Conservation (phyloP, 2,329 filamentous ascomycete species). For the Cercospora sp. region DNA sequence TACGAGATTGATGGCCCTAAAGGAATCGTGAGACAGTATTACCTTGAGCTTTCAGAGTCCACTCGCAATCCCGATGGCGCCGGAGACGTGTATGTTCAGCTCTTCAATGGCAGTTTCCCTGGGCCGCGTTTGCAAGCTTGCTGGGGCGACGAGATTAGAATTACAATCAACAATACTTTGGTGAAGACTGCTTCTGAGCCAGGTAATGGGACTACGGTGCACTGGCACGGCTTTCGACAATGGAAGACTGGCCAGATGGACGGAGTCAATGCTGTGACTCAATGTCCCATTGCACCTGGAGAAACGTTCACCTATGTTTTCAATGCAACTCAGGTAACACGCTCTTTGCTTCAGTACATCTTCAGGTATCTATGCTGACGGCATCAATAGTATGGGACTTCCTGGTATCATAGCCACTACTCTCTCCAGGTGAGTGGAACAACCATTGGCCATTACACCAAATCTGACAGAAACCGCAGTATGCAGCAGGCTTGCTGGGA, state of each 20-base stretch:
- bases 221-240: slow-evolving; percentile 52
- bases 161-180: slow-evolving; percentile 37
- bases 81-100: slow-evolving; percentile 32
- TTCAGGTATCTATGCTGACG: neutral
- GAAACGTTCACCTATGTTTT: slow-evolving; percentile 40
- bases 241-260: slow-evolving; percentile 55
- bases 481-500: slow-evolving; percentile 35
- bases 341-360: slow-evolving; percentile 24
- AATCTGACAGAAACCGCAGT: slow-evolving; percentile 21
- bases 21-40: neutral
- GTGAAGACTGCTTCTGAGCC: slow-evolving; percentile 9
- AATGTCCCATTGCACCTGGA: slow-evolving; percentile 45
- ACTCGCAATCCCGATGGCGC: neutral
- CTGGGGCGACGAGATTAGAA: slow-evolving; percentile 44
- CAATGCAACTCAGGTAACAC: slow-evolving; percentile 31
- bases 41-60: neutral
- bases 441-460: no score
- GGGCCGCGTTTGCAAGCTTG: slow-evolving; percentile 50
- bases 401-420: slow-evolving; percentile 2
- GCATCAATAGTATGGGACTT: neutral
- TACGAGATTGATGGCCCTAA: slow-evolving; percentile 2
- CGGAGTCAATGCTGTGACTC: slow-evolving; percentile 49
- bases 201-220: slow-evolving; percentile 50
- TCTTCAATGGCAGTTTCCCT: slow-evolving; percentile 51
- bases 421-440: neutral